Conservation (phyloP, 768 basidiomycete genomes). For the Gautieria morchelliformis region DNA sequence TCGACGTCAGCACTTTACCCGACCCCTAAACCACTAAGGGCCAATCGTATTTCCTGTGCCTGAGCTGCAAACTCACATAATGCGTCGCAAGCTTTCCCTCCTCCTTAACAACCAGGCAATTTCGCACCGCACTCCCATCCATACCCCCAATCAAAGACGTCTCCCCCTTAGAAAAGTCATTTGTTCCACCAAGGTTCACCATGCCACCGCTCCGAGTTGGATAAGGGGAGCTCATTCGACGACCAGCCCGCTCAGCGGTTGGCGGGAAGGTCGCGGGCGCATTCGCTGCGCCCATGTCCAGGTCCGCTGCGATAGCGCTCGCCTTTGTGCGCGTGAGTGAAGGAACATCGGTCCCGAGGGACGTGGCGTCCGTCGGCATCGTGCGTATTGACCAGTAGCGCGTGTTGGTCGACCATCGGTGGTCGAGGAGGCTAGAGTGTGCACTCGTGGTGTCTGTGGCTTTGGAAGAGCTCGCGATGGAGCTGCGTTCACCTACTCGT, state of each 20-base stretch:
- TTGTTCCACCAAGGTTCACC: slow-evolving; percentile 47
- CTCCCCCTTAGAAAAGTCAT: slow-evolving; percentile 57
- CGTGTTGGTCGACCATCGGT: slow-evolving; percentile 19
- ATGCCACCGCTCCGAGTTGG: too few relatives aligned
- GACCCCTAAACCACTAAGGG: not conserved
- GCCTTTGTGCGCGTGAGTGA: slow-evolving; percentile 61
- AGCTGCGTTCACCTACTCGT: slow-evolving; percentile 5
- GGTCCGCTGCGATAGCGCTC: slow-evolving; percentile 32
- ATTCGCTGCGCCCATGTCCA: not conserved
- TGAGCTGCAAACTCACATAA: slow-evolving; percentile 49
- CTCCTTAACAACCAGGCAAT: slow-evolving; percentile 69
- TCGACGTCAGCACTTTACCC: slow-evolving; percentile 6
- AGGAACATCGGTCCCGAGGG: slow-evolving; percentile 46
- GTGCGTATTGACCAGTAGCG: slow-evolving; percentile 69
- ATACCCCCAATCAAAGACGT: slow-evolving; percentile 33
- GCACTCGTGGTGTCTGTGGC: slow-evolving; percentile 24
- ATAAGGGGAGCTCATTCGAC: too few relatives aligned
- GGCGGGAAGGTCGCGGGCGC: too few relatives aligned
- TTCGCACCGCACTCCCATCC: slow-evolving; percentile 55
- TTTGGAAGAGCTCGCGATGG: slow-evolving; percentile 11
- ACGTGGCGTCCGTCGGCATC: slow-evolving; percentile 74
- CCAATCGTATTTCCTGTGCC: not conserved
- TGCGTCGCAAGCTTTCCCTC: slow-evolving; percentile 71
- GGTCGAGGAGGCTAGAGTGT: slow-evolving; percentile 58
- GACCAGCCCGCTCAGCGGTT: too few relatives aligned